Base-by-base conservation (phyloP, 768 basidiomycete genomes). In the Termitomyces sp. region DNA sequence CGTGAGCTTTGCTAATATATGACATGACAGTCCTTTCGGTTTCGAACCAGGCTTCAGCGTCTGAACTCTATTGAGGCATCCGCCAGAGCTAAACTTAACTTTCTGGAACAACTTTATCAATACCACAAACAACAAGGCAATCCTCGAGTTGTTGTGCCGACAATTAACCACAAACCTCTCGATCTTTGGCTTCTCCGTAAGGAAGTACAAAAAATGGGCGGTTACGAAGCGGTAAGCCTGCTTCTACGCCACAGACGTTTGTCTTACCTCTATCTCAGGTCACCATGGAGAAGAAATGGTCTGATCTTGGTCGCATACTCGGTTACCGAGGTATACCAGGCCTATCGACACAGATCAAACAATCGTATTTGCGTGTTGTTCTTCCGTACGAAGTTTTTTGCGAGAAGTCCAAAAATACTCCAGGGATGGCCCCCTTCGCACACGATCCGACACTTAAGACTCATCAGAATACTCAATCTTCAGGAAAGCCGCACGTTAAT, bases 1-100 rank as follows among this genome's bases (percentile, higher is more conserved):
- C 56, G 23, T 47, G 35, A 66, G 76, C 81, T 70, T 78, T 48
- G 84, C 79, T 84, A 51, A 64, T 53, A 63, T 61, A 43, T 55
- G 62, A 56, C 65, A 28, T 60, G 38, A 40, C 72, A 93, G 95
- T 81, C 80, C 59, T 98, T 97, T 76, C 90, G 93, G 51, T 99
- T 99, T 77, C 93, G 92, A 75, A 99, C 96, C 54, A 87, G 97
- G 53, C 75, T 98, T 46, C 95, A 97, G 73, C 86, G 91, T 62
- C 80, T 99, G 68, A 98, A 98, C 72, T 95, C 93, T 63, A 93
- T 99, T 64, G 96, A 98, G 76, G 97, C 97, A 16, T 91, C 95
- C 38, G 95, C 95, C 61, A 81, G 97, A 66, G 96, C 97, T 53
- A 97, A 95, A 74, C 77, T 98, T 72, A 98, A 97, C 78, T 98